Base-by-base conservation (phyloP, 2,329 filamentous ascomycete species). In the Davidsoniella eucalypti region DNA sequence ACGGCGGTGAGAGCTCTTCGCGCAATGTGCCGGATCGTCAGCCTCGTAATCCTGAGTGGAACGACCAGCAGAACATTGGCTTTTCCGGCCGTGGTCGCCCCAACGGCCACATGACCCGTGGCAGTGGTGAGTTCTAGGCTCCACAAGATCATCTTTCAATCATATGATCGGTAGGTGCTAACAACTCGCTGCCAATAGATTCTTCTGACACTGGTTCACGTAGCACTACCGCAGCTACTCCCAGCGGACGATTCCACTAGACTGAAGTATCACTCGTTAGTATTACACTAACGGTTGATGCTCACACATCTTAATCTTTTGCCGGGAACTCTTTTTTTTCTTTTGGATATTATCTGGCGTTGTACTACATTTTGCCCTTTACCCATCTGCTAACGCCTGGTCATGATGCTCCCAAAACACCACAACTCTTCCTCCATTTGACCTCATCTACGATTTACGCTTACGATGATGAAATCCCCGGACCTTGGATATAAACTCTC, bases 21-120 rank as follows among this genome's bases (percentile, higher is more conserved):
- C 65, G 63, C 65, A 68, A 65, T 23, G 69, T 69, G 8, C 75
- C 76, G 2, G 77, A 81, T 56, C 68, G 77, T 52, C 77, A 82
- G 62, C 77, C 77, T n/a, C 70, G 76, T 23, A 76, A 75, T 23
- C 77, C 78, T 1, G 74, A 76, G 58, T 80, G 77, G 76, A 52
- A 47, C 21, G 50, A 52, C n/a, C 75, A 78, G 60, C 66, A 64
- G 42, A 66, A 64, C 26, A 60, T 60, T 47, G 75, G 75, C 1
- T 81, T 80, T 57, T 67, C 64, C 37, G 64, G 65, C 17, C 73
- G 77, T 52, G 64, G 64, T 53, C 72, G 77, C 45, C 60, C 71
- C 49, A 78, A 77, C 56, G 78, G 78, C 18, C 78, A 82, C 59
- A 70, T 72, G 61, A 72, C 76, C 55, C 70, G 76, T 53, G 71